phyloP scores from a whole-genome alignment of 148 eudicot genomes.

The Rhododendron simsii region DNA sequence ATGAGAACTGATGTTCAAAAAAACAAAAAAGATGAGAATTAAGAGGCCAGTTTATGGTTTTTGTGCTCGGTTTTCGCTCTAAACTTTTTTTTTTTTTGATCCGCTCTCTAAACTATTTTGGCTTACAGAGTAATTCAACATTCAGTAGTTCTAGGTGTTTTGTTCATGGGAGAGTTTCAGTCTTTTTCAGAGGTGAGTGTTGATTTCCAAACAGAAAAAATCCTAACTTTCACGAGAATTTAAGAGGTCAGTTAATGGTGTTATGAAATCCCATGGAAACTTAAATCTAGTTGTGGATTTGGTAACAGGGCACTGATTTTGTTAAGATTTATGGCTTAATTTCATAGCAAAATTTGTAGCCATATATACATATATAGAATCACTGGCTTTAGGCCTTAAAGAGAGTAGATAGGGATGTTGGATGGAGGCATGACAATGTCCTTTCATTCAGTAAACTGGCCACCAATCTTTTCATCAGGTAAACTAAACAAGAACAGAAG shows the following conservation, averaged over 20 bases:
- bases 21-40: background rate
- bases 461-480: slow-evolving; percentile 6
- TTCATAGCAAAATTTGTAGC: background rate
- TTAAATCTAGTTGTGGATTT: background rate
- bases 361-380: background rate
- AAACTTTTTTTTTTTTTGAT: too few relatives aligned
- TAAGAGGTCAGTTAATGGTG: background rate
- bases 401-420: slow-evolving; percentile 14
- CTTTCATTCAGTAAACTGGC: slow-evolving; percentile 22
- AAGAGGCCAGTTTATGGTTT: background rate
- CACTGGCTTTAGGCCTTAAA: background rate
- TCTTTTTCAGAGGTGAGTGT: background rate
- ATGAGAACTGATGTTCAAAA: background rate
- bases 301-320: background rate
- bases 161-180: background rate
- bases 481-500: slow-evolving; percentile 15
- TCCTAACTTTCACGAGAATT: background rate
- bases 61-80: background rate
- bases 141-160: background rate
- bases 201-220: background rate
- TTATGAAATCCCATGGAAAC: background rate
- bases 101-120: background rate
- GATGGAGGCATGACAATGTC: slow-evolving; percentile 26
- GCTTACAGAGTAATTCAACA: background rate
- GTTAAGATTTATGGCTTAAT: background rate